Evolutionary conservation across 306 rosid species (phyloP), one percentile per base, ranked within the genome.

Genomic region (Trichosanthes cucumerina): DNA sequence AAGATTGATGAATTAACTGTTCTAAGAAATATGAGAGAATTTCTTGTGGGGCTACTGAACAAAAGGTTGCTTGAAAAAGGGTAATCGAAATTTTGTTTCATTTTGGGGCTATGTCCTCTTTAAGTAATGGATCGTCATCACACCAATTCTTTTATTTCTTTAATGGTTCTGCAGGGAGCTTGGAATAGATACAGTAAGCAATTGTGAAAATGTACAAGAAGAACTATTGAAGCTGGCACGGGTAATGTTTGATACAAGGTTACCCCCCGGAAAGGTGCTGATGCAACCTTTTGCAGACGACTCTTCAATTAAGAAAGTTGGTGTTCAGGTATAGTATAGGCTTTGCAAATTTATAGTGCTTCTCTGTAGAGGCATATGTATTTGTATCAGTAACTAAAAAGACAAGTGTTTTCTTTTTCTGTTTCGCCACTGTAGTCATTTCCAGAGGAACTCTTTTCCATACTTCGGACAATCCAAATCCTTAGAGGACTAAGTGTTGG

Each of bases 401-500:
- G 4, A 6, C n/a, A 10, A 69, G 19, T 72, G 76, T 46, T 77
- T 78, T 78, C 31, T 56, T 76, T 6, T 15, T 60, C 57, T 82
- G 82, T 75, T 31, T 71, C 70, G 41, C 81, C 80, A 9, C 78
- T 63, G 31, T 73, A 95, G 99, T 79, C 96, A 81, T 95, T 95
- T 77, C 99, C 99, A 18, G 99, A 95, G 80, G 99, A 95, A 81
- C 86, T 95, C 64, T 92, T 95, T 88, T 95, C 99, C 34, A 88
- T 95, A 71, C 97, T 95, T 78, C 86, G 97, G 80, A 95, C 97
- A 0, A 97, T 95, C 60, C 99, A 88, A 82, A 92, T 95, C 41
- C 86, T 92, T 79, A 91, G 99, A 86, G 99, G 99, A 80, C 93
- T 95, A 49, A 95, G 97, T 10, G 97, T 92, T 79, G 99, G 99